These are phyloP conservation scores for Aspergillus aculeatus DNA, from an alignment of 2,329 filamentous ascomycete species.

Conservation along the genomic window DNA sequence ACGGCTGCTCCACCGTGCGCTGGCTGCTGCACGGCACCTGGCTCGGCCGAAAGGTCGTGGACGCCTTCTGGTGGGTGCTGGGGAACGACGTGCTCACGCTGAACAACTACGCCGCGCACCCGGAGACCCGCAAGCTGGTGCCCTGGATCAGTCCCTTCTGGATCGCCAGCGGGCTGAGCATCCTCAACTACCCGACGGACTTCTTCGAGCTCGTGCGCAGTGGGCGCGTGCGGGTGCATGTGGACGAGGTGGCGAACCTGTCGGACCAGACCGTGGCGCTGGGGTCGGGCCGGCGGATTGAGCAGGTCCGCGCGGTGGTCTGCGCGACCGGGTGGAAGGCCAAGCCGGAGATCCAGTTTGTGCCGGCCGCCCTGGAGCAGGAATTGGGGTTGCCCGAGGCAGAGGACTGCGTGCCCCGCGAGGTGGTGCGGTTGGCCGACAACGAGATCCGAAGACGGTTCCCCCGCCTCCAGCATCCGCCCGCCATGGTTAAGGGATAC, in stretches of 20 bases:
- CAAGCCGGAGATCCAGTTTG: conserved; percentile 50
- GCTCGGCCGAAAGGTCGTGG: conserved; percentile 50
- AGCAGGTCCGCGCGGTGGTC: conserved; percentile 52
- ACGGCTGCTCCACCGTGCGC: conserved; percentile 53
- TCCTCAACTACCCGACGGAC: conserved; percentile 59
- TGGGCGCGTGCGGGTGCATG: conserved; percentile 55
- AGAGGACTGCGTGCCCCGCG: conserved; percentile 32
- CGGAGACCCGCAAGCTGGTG: conserved; percentile 47
- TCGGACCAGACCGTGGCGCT: conserved; percentile 55
- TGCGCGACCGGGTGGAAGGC: conserved; percentile 59
- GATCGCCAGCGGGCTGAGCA: conserved; percentile 57
- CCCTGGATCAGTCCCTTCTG: conserved; percentile 51
- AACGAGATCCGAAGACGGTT: conserved; percentile 52
- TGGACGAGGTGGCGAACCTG: conserved; percentile 55
- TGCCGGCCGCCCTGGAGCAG: conserved; percentile 42
- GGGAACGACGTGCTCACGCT: conserved; percentile 49
- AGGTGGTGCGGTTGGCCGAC: conserved; percentile 47
- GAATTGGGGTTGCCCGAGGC: conserved; percentile 50
- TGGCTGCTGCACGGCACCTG: conserved; percentile 53
- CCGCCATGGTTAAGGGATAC: conserved; percentile 26
- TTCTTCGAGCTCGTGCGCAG: conserved; percentile 57
- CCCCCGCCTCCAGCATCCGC: conserved; percentile 50
- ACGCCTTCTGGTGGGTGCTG: conserved; percentile 56
- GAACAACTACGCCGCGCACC: conserved; percentile 47
- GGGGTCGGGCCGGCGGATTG: conserved; percentile 57